Conservation (phyloP, 352 stramenopile species). For the Phytophthora ramorum region DNA sequence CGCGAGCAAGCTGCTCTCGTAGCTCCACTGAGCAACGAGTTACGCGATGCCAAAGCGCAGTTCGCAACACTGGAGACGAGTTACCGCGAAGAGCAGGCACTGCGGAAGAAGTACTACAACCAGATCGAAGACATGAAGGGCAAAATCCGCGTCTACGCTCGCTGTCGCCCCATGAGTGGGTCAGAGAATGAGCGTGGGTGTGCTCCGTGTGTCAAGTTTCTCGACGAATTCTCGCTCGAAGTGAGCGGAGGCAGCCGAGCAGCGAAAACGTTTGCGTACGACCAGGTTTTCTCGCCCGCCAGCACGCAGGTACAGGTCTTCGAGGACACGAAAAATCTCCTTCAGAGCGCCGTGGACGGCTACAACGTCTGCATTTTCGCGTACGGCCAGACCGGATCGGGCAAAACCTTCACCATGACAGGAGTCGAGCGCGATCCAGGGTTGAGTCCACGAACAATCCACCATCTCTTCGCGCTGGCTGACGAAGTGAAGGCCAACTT, state of each 20-base stretch:
- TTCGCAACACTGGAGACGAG: conserved; percentile 68
- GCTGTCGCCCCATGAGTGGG: conserved; percentile 91
- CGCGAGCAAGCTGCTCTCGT: conserved; percentile 63
- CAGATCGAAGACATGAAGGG: conserved; percentile 97
- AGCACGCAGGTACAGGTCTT: conserved; percentile 89
- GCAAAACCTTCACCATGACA: conserved; percentile 93
- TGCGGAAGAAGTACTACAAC: conserved; percentile 97
- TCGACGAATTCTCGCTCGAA: conserved; percentile 89
- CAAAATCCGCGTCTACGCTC: conserved; percentile 94
- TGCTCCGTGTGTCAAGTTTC: conserved; percentile 63
- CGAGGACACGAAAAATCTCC: conserved; percentile 92
- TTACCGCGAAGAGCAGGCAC: conserved; percentile 88
- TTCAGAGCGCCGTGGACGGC: conserved; percentile 91
- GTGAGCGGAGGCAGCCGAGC: conserved; percentile 75
- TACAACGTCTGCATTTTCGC: conserved; percentile 95
- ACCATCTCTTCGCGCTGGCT: conserved; percentile 84
- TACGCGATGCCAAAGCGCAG: conserved; percentile 42
- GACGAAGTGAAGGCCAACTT: conserved; percentile 61
- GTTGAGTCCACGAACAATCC: conserved; percentile 88
- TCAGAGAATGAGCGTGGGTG: conserved; percentile 89
- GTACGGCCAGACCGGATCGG: conserved; percentile 77
- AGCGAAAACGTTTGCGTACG: conserved; percentile 90
- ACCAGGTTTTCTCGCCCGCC: conserved; percentile 88
- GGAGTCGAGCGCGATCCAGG: conserved; percentile 73
- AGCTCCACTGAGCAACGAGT: conserved; percentile 51